A percentile compares a stretch with the other conserved stretches of the same genome.
These are phyloP conservation scores for Chrysosporium keratinophilum DNA, from an alignment of 2,329 filamentous ascomycete genomes.

Conservation along the genomic window DNA sequence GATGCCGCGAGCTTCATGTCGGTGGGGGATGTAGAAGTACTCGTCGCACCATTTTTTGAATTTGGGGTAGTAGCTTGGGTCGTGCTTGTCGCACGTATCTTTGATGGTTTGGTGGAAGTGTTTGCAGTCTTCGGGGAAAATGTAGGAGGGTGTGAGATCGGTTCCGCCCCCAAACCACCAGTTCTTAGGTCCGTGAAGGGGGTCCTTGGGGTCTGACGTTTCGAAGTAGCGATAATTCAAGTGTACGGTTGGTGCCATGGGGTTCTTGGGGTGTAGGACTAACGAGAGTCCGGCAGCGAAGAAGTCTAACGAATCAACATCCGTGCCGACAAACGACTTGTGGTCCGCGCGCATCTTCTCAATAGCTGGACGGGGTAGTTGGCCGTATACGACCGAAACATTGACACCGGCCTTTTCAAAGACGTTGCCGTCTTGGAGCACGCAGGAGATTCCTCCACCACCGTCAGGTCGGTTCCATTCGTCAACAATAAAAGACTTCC, in stretches of 20 bases:
- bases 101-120: constrained; percentile 95
- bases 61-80: constrained; percentile 78
- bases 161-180: constrained; percentile 99
- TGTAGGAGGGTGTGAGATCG: constrained; percentile 82
- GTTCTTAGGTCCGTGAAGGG: constrained; percentile 53
- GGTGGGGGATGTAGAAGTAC: constrained; percentile 92
- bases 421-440: constrained; percentile 89
- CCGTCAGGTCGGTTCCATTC: constrained; percentile 80
- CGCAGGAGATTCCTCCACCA: constrained; percentile 86
- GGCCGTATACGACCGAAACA: constrained; percentile 88
- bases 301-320: constrained; percentile 78
- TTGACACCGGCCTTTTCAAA: constrained; percentile 98
- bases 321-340: constrained; percentile 68
- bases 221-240: constrained; percentile 99
- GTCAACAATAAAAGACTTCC: constrained; percentile 69
- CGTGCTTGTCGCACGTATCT: constrained; percentile 83
- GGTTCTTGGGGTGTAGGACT: constrained; percentile 86
- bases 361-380: constrained; percentile 75
- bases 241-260: constrained; percentile 94
- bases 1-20: constrained; percentile 72
- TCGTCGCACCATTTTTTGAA: constrained; percentile 99
- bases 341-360: constrained; percentile 90
- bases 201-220: constrained; percentile 72
- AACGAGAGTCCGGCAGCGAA: constrained; percentile 90
- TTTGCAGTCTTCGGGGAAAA: constrained; percentile 93